A percentile compares a stretch with the other conserved stretches of the same genome.
These are phyloP conservation scores for Quercus aquifolioides DNA, from an alignment of 306 rosid genomes.

Conservation along the genomic window DNA sequence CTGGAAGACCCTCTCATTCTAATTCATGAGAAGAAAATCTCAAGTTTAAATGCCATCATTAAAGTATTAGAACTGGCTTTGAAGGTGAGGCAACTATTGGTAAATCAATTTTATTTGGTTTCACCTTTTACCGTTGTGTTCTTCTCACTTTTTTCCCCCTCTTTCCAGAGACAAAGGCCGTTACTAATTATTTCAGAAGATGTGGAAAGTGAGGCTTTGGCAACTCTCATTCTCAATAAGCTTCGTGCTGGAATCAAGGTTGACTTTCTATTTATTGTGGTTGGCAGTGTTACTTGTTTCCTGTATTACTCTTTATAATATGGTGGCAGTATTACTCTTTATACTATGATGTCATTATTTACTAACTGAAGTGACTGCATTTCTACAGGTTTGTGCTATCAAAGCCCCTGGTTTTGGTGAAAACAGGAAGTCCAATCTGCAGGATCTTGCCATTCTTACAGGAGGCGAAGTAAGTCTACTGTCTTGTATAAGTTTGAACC, in stretches of 20 bases:
- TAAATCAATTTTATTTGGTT: neutral
- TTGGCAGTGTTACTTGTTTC: neutral
- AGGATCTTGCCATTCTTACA: constrained; percentile 89
- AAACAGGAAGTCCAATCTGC: constrained; percentile 71
- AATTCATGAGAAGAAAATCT: constrained; percentile 93
- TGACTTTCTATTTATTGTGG: neutral
- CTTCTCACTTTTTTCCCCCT: neutral
- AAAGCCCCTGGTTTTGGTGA: constrained; percentile 98
- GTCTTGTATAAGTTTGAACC: neutral
- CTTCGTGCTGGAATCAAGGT: constrained; percentile 99
- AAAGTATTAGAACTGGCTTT: constrained; percentile 89
- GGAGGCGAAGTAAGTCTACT: constrained; percentile 68
- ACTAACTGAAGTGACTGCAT: constrained; percentile 7
- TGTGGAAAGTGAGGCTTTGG: constrained; percentile 88
- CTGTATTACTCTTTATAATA: neutral
- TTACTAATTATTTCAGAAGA: constrained; percentile 84
- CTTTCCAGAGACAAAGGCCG: constrained; percentile 75
- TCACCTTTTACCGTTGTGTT: neutral
- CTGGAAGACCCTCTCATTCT: constrained; percentile 88
- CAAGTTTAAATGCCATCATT: constrained; percentile 67
- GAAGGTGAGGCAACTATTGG: constrained; percentile 44
- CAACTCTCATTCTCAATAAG: constrained; percentile 83
- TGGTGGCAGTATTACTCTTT: neutral
- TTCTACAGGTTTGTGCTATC: constrained; percentile 77
- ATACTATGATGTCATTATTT: neutral